A percentile compares a stretch with the other conserved stretches of the same genome.
Conservation (phyloP, 2,329 filamentous ascomycete species). For the Dactylonectria macrodidyma region DNA sequence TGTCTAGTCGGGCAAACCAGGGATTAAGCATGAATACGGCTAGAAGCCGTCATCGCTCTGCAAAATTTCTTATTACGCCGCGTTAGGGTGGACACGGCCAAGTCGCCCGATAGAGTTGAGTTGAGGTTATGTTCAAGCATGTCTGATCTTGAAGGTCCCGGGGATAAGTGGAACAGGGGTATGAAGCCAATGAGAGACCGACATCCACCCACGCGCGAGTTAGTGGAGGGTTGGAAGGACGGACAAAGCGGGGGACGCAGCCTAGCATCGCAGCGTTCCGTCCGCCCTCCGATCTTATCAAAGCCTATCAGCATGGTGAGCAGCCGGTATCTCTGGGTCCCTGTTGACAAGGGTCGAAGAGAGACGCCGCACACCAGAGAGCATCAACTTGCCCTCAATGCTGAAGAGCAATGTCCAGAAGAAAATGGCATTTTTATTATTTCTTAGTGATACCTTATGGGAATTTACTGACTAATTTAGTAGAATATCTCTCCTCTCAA, state of each 20-base stretch:
- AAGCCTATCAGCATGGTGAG: slow-evolving; percentile 20
- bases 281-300: slow-evolving; percentile 36
- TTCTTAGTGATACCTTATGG: too few species aligned
- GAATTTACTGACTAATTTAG: too few species aligned
- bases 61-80: slow-evolving; percentile 24
- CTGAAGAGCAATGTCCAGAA: too few species aligned
- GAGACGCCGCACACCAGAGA: too few species aligned
- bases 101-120: slow-evolving; percentile 37
- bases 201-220: slow-evolving; percentile 42
- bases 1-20: slow-evolving; percentile 6
- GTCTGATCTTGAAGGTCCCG: slow-evolving; percentile 33
- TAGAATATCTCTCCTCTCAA: too few species aligned
- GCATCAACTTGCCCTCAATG: too few species aligned
- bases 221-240: slow-evolving; percentile 25
- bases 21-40: slow-evolving; percentile 21
- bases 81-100: slow-evolving; percentile 33
- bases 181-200: slow-evolving; percentile 36
- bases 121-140: slow-evolving; percentile 44
- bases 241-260: slow-evolving; percentile 27
- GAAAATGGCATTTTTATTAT: too few species aligned
- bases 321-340: background rate
- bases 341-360: too few species aligned
- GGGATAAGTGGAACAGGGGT: slow-evolving; percentile 36
- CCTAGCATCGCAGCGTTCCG: slow-evolving; percentile 25
- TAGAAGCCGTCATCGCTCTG: slow-evolving; percentile 17